A percentile compares a stretch with the other conserved stretches of the same genome.
Conservation (phyloP, 2,329 filamentous ascomycete genomes). For the Claviceps purpurea region DNA sequence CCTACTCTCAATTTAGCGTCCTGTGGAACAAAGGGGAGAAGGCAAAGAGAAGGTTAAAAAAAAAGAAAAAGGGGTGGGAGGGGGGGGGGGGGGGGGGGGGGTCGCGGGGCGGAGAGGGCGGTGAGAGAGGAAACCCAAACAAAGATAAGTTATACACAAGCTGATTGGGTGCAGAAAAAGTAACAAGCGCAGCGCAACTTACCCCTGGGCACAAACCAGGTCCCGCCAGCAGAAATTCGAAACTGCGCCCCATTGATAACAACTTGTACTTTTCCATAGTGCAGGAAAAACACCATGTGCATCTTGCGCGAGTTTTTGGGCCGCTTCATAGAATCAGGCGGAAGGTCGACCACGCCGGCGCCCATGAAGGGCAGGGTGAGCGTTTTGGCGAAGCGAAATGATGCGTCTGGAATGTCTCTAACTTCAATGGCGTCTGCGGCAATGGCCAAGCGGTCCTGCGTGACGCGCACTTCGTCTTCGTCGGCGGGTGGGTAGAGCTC, state of each 20-base stretch:
- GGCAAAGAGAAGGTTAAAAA: background rate
- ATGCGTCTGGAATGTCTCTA: conserved; percentile 46
- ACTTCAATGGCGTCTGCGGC: conserved; percentile 42
- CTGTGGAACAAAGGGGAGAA: background rate
- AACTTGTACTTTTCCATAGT: conserved; percentile 68
- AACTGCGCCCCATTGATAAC: conserved; percentile 65
- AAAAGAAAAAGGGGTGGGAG: no score
- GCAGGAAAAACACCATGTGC: conserved; percentile 94
- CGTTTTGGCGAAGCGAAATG: conserved; percentile 82
- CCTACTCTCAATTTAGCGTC: conserved; percentile 36
- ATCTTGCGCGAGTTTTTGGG: conserved; percentile 89
- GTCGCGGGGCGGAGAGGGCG: background rate
- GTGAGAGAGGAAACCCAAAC: background rate
- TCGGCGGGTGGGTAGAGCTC: conserved; percentile 39
- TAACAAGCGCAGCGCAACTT: conserved; percentile 20
- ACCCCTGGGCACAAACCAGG: conserved; percentile 95
- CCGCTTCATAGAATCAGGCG: conserved; percentile 69
- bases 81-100: background rate
- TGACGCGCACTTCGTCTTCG: conserved; percentile 40
- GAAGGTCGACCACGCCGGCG: conserved; percentile 78
- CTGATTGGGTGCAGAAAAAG: no score
- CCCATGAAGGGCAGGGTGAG: conserved; percentile 77
- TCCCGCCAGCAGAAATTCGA: conserved; percentile 72
- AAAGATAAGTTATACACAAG: no score
- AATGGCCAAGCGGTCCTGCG: conserved; percentile 43